Conservation (phyloP, 371 early-diverging fungal genomes). For the Apophysomyces ossiformis region DNA sequence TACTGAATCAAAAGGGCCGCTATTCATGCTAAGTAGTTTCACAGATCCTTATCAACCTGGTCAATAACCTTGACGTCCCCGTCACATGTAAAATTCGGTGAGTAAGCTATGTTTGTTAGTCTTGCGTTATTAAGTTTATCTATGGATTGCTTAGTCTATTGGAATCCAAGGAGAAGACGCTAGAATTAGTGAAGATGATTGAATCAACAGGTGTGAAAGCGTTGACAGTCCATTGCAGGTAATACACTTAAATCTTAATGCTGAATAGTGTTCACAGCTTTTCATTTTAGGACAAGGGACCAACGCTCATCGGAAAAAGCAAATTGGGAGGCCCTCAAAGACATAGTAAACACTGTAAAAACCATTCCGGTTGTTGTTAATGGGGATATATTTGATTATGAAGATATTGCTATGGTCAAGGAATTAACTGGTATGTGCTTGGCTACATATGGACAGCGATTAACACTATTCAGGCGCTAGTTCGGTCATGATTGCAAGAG, state of each 20-base stretch:
- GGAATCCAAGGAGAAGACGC: slow-evolving; percentile 74
- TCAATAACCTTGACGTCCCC: slow-evolving; percentile 74
- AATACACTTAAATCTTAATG: slow-evolving; percentile 1
- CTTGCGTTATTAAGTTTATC: no score
- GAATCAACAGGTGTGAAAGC: slow-evolving; percentile 88
- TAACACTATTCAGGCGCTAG: slow-evolving; percentile 41
- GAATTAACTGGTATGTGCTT: slow-evolving; percentile 47
- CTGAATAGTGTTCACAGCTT: background rate
- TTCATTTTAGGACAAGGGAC: slow-evolving; percentile 53
- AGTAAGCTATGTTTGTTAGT: background rate
- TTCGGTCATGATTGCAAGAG: slow-evolving; percentile 92
- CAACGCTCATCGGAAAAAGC: slow-evolving; percentile 80
- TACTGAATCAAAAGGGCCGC: slow-evolving; percentile 13
- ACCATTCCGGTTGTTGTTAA: slow-evolving; percentile 90
- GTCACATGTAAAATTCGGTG: slow-evolving; percentile 80
- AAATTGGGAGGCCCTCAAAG: slow-evolving; percentile 83
- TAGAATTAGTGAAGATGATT: slow-evolving; percentile 80
- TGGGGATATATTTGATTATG: slow-evolving; percentile 81
- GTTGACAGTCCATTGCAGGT: slow-evolving; percentile 91
- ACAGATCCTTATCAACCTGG: slow-evolving; percentile 80
- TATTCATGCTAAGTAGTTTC: no score
- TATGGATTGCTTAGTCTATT: slow-evolving; percentile 43
- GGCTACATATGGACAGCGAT: background rate
- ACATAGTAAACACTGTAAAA: slow-evolving; percentile 65
- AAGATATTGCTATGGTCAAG: slow-evolving; percentile 66